phyloP scores from a whole-genome alignment of 2,329 filamentous ascomycete species.

The Colletotrichum destructivum region DNA sequence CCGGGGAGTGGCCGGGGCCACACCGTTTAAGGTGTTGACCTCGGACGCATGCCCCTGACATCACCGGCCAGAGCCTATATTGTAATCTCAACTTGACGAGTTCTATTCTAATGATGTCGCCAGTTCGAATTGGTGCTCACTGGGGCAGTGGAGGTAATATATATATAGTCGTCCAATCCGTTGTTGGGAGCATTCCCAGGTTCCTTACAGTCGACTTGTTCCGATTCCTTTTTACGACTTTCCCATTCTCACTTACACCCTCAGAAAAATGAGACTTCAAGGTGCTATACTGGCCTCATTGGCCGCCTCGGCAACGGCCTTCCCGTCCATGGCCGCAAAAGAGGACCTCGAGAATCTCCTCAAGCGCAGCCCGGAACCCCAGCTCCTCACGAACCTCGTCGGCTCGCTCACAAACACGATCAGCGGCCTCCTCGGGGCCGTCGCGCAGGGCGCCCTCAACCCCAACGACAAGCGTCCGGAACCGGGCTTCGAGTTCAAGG shows the following conservation, averaged over 20 bases:
- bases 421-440: conserved; percentile 28
- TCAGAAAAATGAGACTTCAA: conserved; percentile 18
- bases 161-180: background rate
- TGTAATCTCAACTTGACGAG: background rate
- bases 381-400: conserved; percentile 6
- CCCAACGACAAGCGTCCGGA: conserved; percentile 26
- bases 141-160: background rate
- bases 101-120: background rate
- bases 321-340: conserved; percentile 25
- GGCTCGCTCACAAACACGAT: conserved; percentile 21
- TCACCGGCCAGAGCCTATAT: background rate
- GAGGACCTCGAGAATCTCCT: conserved; percentile 17
- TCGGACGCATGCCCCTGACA: background rate
- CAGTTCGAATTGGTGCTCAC: background rate
- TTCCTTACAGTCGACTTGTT: background rate
- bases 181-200: too few relatives aligned
- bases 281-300: background rate
- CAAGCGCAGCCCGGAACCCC: conserved; percentile 24
- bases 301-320: conserved; percentile 21
- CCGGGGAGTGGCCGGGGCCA: background rate
- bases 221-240: too few relatives aligned
- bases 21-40: background rate
- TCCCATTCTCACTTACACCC: accelerated
- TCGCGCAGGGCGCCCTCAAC: conserved; percentile 25
- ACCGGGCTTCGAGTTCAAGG: conserved; percentile 31